Evolutionary conservation across 331 rosid genomes (phyloP).

Genomic region (Malus hybrid): DNA sequence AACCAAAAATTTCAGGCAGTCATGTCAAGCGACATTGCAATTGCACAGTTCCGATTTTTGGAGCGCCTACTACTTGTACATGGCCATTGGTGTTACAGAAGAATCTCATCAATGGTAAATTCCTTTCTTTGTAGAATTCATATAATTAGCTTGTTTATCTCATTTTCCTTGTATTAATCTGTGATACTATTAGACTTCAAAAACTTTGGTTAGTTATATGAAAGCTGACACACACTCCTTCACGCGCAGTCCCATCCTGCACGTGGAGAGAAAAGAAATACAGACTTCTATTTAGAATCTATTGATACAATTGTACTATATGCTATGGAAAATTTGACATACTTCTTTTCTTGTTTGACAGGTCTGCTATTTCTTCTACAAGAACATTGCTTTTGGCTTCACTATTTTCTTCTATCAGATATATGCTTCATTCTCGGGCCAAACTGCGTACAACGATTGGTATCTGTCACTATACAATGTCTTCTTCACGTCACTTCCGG

Average conservation of each 20-base stretch:
- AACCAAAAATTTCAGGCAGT: constrained; percentile 61
- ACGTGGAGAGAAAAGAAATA: not conserved
- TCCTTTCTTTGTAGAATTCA: constrained; percentile 4
- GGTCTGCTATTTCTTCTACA: constrained; percentile 99
- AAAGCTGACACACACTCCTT: too few relatives aligned
- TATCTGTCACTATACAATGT: constrained; percentile 65
- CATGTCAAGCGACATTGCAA: constrained; percentile 95
- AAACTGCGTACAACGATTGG: constrained; percentile 94
- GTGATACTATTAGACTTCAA: not conserved
- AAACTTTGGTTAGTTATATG: not conserved
- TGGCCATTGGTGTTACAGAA: constrained; percentile 99
- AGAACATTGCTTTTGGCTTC: constrained; percentile 84
- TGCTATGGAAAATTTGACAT: constrained; percentile 4
- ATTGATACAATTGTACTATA: too few relatives aligned
- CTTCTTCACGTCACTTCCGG: constrained; percentile 98
- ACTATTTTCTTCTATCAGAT: constrained; percentile 74
- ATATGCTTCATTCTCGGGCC: constrained; percentile 84
- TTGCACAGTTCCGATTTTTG: constrained; percentile 84
- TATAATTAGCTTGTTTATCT: not conserved
- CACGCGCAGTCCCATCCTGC: too few relatives aligned
- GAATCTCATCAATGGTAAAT: constrained; percentile 86
- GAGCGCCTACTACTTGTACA: constrained; percentile 95
- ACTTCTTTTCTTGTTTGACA: constrained; percentile 30
- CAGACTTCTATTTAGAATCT: not conserved
- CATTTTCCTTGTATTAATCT: not conserved